Base-by-base conservation (phyloP, 177 flowering plant genomes). In the Vitis hybrid region DNA sequence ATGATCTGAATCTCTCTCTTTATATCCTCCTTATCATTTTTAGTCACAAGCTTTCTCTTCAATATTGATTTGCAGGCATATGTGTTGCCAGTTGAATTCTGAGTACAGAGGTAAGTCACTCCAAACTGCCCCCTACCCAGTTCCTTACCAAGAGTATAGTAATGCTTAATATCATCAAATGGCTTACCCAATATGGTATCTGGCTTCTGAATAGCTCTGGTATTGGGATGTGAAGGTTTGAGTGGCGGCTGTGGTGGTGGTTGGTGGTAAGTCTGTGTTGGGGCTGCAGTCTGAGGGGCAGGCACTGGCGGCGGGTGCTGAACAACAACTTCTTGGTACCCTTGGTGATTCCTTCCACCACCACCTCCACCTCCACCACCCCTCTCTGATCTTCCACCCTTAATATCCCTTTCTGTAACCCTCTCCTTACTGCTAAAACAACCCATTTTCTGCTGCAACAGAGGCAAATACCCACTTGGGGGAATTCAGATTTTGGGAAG, bases 41-140 rank as follows among this genome's bases (percentile, higher is more conserved):
- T 77, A 5, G 70, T 82, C 54, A 72, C 71, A 17, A 88, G 79
- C 66, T 88, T 88, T 65, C 92, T 73, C 67, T 88, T 88, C 81
- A 85, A 64, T 2, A 88, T 84, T 1, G 92, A 88, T 70, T 88
- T 88, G 72, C 92, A 88, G 26, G 92, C 92, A 67, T 81, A 82
- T 2, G 71, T 63, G 5, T 79, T 74, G 1, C 86, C 86, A 13
- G 86, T 83, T 3, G 83, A 79, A 19, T 63, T 84, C 75, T 88
- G 88, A 7, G 84, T 74, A 66, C 92, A 88, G 7, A 79, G 56
- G 63, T 88, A 88, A 4, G 90, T 84, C 1, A 86, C 78, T 7
- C 90, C 90, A 75, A 82, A 88, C 34, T 85, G 87, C 30, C 92
- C 92, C 65, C 84, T 77, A 17, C 92, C 92, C 82, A 88, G 69